Conservation (phyloP, 306 rosid genomes). For the Prunus davidiana region DNA sequence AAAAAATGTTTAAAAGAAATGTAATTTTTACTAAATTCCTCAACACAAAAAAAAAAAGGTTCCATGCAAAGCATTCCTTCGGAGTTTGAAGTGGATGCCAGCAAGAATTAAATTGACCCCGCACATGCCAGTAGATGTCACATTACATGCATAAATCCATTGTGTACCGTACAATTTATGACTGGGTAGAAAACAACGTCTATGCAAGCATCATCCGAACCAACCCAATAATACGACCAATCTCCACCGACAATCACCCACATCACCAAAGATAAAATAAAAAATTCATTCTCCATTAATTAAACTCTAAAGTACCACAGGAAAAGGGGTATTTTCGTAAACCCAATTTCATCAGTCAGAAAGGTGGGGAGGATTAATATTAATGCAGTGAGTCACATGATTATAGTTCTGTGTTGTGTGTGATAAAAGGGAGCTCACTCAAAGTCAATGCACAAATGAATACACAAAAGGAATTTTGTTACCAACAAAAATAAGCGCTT, state of each 20-base stretch:
- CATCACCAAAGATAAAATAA: not conserved
- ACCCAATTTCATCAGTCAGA: not conserved
- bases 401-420: conserved; percentile 8
- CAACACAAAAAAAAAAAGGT: not conserved
- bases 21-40: not conserved
- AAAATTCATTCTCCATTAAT: not conserved
- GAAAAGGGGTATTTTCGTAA: not conserved
- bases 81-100: not conserved
- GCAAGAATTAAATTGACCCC: not conserved
- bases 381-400: conserved; percentile 28
- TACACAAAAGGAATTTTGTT: not conserved
- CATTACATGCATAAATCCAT: not conserved
- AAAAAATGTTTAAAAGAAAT: no score
- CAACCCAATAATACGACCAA: not conserved
- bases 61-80: not conserved
- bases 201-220: not conserved
- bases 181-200: not conserved
- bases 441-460: conserved; percentile 37
- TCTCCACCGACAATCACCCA: not conserved
- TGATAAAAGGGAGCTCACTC: not conserved
- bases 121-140: not conserved
- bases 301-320: not conserved
- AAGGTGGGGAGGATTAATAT: no score
- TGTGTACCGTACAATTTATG: not conserved
- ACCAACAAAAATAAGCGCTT: not conserved